Base-by-base conservation (phyloP, 208 protist species). In the Trypanosoma cruzi region DNA sequence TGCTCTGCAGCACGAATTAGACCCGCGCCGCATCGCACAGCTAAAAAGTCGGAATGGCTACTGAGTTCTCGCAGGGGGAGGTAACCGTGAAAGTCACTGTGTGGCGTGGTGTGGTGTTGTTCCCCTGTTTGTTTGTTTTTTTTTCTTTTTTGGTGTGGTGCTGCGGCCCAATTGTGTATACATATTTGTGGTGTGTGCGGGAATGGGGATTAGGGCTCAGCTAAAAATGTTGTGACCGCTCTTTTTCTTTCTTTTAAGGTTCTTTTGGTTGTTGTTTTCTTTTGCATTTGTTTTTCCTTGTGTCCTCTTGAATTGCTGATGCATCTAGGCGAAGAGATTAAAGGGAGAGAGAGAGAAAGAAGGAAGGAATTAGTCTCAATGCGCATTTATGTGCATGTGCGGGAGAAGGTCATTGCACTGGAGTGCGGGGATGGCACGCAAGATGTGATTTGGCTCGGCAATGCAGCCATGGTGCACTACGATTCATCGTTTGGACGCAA, bases 381-480 rank as follows among this genome's bases (percentile, higher is more conserved):
- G 92, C 76, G 83, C 44, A 80, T 97, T 6, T 83, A 80, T 62
- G 88, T 95, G 3, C 92, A 97, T 64, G 86, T 97, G 6, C 68
- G 89, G 7, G 92, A 94, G 58, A 95, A 94, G 67, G 65, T 93
- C 16, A 92, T 97, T 54, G 36, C 67, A 1, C 73, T 95, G 29
- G 79, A 95, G 72, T 97, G 92, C 68, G 92, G 92, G 22, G 88
- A 94, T 65, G 92, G 92, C 65, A 92, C 84, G 26, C 92, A 97
- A 78, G 59, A 84, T 32, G 78, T 95, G 13, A 64, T 78, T 32
- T 97, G 92, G 90, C 80, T 97, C 7, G 89, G 86, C 49, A 85
- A 92, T 65, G 92, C 90, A 3, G 92, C 89, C 0, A 93, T 97
- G 84, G 80, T 94, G n/a, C 88, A 91, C 63, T 97, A 97, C 77